Base-by-base conservation (phyloP, 352 stramenopile species). In the Phytophthora cactorum region DNA sequence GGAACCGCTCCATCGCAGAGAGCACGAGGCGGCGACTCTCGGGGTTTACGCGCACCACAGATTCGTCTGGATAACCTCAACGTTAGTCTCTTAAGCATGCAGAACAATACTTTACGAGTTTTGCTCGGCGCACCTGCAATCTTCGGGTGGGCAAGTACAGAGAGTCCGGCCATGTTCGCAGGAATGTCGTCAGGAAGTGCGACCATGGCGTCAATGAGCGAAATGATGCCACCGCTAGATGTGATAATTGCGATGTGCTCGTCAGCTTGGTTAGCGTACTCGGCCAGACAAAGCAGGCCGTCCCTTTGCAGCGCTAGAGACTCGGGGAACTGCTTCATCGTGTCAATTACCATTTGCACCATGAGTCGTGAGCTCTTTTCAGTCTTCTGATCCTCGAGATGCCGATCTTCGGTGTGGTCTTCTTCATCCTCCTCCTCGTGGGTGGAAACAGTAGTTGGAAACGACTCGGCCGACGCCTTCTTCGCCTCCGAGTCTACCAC, bases 1-100 rank as follows among this genome's bases (percentile, higher is more conserved):
- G 78, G 52, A 91, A 89, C 0, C 79, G 68, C 38, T 71, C 68
- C 82, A 89, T 89, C 39, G 80, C 77, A 9, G 78, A 84, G 22
- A 91, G 66, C 10, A 88, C 82, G 5, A 91, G 71, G 6, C 77
- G 74, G 0, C 77, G 68, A 22, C 74, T 91, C 55, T 89, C 78
- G 2, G 77, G 74, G 36, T 77, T 81, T 12, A 91, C 80, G 8
- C 79, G 76, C 17, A 87, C 61, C 9, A 86, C 65, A 0, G 77
- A 71, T 25, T 79, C 76, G 15, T 86, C 77, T 84, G 17, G 36
- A 17, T 36, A 8, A 38, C 7, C 25, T 1, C 22, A 58, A 10
- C 39, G 34, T 63, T 41, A 67, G 22, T 60, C 27, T 32, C 4
- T 15, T 25, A 38, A n/a, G 31, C 14, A 51, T 41, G 25, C 34